Conservation (phyloP, 257 asterid genomes). For the Penstemon davidsonii region DNA sequence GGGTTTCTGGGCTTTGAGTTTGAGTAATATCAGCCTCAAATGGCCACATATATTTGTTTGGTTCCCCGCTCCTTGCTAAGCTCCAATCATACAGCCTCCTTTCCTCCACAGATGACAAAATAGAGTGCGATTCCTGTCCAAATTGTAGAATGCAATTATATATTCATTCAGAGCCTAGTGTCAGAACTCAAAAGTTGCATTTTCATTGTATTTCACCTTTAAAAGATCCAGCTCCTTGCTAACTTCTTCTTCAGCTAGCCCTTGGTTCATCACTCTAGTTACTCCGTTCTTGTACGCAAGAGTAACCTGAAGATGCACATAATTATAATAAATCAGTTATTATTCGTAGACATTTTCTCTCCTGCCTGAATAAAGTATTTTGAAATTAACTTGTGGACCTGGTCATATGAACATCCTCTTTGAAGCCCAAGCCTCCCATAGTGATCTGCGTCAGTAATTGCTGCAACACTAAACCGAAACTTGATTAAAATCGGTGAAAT, state of each 20-base stretch:
- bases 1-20: constrained; percentile 30
- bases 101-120: constrained; percentile 63
- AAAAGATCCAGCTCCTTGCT: constrained; percentile 51
- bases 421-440: constrained; percentile 65
- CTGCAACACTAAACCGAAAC: constrained; percentile 55
- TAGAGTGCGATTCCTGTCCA: constrained; percentile 57
- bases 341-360: too few relatives aligned
- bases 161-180: too few relatives aligned
- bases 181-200: too few relatives aligned
- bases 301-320: constrained; percentile 42
- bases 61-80: constrained; percentile 54
- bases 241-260: constrained; percentile 50
- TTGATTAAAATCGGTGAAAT: constrained; percentile 20
- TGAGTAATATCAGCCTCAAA: constrained; percentile 64
- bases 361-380: too few relatives aligned
- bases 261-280: constrained; percentile 43
- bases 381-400: constrained; percentile 35
- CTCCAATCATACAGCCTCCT: constrained; percentile 87
- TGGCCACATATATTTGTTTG: constrained; percentile 69
- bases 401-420: constrained; percentile 60
- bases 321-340: too few relatives aligned
- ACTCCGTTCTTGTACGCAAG: constrained; percentile 54
- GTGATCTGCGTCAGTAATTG: constrained; percentile 80
- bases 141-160: neutral
- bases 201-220: constrained; percentile 36